These are phyloP conservation scores for Sporothrix inflata DNA, from an alignment of 2,329 filamentous ascomycete genomes.

Conservation along the genomic window DNA sequence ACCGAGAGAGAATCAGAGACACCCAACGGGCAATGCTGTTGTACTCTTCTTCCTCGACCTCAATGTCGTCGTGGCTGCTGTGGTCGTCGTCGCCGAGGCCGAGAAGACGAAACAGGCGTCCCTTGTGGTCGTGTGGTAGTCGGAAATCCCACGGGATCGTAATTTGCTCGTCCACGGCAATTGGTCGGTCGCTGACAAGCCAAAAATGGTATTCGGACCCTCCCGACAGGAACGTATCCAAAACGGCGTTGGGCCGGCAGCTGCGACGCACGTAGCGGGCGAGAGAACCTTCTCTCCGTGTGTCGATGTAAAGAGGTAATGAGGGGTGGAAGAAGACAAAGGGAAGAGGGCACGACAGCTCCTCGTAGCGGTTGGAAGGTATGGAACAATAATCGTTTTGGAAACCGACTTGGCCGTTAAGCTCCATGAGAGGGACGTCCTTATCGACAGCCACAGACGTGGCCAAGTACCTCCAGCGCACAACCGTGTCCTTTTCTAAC, in stretches of 20 bases:
- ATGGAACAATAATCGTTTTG: conserved; percentile 73
- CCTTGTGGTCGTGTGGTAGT: conserved; percentile 58
- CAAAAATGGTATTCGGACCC: conserved; percentile 87
- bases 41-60: conserved; percentile 64
- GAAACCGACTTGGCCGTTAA: conserved; percentile 77
- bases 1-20: conserved; percentile 71
- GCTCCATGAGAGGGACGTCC: conserved; percentile 64
- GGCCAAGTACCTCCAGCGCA: conserved; percentile 71
- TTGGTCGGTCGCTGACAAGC: conserved; percentile 80
- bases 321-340: conserved; percentile 88
- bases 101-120: conserved; percentile 61
- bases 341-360: conserved; percentile 66
- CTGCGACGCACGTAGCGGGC: conserved; percentile 91
- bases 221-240: conserved; percentile 83
- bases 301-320: conserved; percentile 91
- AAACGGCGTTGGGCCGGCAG: conserved; percentile 83
- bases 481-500: conserved; percentile 54
- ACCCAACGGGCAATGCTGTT: conserved; percentile 66
- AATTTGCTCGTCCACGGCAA: conserved; percentile 66
- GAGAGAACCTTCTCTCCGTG: conserved; percentile 80
- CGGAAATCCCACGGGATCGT: conserved; percentile 71
- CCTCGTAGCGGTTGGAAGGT: conserved; percentile 67
- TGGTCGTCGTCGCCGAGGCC: conserved; percentile 65
- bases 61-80: conserved; percentile 53
- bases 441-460: conserved; percentile 58